phyloP scores from a whole-genome alignment of 2,329 filamentous ascomycete genomes.

The Botrytis elliptica region DNA sequence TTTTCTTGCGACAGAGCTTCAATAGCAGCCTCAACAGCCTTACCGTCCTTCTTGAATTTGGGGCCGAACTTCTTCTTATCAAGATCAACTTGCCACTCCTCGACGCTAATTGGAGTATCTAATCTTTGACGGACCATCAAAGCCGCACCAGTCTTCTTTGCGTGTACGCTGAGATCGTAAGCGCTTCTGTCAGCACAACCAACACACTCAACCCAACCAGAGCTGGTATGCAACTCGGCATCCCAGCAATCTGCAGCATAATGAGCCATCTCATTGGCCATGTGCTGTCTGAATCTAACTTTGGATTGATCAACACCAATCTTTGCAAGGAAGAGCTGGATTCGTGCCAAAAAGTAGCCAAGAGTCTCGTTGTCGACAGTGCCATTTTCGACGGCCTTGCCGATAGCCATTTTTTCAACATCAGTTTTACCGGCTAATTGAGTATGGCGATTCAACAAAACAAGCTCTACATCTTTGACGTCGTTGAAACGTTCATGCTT shows the following conservation, averaged over 20 bases:
- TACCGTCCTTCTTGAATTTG: slow-evolving; percentile 91
- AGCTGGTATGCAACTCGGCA: slow-evolving; percentile 84
- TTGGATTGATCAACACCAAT: slow-evolving; percentile 86
- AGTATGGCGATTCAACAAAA: slow-evolving; percentile 78
- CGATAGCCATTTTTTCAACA: slow-evolving; percentile 71
- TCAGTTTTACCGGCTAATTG: slow-evolving; percentile 84
- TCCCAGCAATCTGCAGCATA: slow-evolving; percentile 99
- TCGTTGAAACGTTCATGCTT: slow-evolving; percentile 87
- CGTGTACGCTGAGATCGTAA: slow-evolving; percentile 89
- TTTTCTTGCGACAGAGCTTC: slow-evolving; percentile 69
- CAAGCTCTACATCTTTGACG: slow-evolving; percentile 78
- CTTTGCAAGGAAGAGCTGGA: slow-evolving; percentile 84
- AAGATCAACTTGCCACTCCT: slow-evolving; percentile 85
- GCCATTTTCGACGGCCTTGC: slow-evolving; percentile 77
- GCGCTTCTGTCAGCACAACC: slow-evolving; percentile 94
- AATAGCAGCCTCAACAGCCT: slow-evolving; percentile 77
- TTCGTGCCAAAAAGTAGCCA: slow-evolving; percentile 94
- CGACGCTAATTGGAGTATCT: slow-evolving; percentile 72
- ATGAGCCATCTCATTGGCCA: slow-evolving; percentile 87
- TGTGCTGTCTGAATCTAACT: slow-evolving; percentile 95
- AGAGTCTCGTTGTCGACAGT: slow-evolving; percentile 96
- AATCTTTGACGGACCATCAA: slow-evolving; percentile 82
- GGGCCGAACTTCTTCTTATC: slow-evolving; percentile 97
- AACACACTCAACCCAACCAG: slow-evolving; percentile 98
- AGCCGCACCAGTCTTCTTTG: slow-evolving; percentile 85